A percentile compares a stretch with the other conserved stretches of the same genome.
These are phyloP conservation scores for Ceriops tagal DNA, from an alignment of 345 rosid species.

Conservation along the genomic window DNA sequence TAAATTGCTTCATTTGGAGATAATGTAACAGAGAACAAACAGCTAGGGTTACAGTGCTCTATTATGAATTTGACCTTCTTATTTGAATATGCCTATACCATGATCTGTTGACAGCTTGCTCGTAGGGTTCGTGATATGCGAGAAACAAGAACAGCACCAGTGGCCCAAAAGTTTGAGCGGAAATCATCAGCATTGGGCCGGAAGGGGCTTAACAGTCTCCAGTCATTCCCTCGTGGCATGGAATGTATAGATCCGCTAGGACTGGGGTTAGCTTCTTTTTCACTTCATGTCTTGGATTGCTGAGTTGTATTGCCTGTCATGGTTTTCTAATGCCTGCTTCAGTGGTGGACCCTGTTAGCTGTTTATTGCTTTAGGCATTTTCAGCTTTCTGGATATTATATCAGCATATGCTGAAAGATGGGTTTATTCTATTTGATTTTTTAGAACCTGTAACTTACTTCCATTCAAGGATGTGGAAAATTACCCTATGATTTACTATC, in stretches of 20 bases:
- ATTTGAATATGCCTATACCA: constrained; percentile 2
- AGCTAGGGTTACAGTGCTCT: background rate
- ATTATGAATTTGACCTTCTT: background rate
- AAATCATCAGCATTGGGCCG: constrained; percentile 45
- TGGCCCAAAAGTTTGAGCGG: constrained; percentile 63
- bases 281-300: background rate
- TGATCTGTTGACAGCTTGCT: constrained; percentile 58
- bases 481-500: background rate
- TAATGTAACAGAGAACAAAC: background rate
- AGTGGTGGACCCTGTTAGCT: background rate
- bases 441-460: constrained; percentile 10
- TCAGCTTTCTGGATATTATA: background rate
- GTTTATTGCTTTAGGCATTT: constrained; percentile 3
- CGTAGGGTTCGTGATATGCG: constrained; percentile 96
- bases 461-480: background rate
- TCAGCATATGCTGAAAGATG: background rate
- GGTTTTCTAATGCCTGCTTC: background rate
- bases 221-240: constrained; percentile 90
- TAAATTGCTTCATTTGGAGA: background rate
- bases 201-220: constrained; percentile 56
- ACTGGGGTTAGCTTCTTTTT: constrained; percentile 56
- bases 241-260: constrained; percentile 96
- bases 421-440: constrained; percentile 1
- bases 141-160: constrained; percentile 77
- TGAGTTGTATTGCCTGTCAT: background rate